A percentile compares a stretch with the other conserved stretches of the same genome.
Evolutionary conservation across 805 yeast species (phyloP).

Genomic region (Teunomyces panamensis): DNA sequence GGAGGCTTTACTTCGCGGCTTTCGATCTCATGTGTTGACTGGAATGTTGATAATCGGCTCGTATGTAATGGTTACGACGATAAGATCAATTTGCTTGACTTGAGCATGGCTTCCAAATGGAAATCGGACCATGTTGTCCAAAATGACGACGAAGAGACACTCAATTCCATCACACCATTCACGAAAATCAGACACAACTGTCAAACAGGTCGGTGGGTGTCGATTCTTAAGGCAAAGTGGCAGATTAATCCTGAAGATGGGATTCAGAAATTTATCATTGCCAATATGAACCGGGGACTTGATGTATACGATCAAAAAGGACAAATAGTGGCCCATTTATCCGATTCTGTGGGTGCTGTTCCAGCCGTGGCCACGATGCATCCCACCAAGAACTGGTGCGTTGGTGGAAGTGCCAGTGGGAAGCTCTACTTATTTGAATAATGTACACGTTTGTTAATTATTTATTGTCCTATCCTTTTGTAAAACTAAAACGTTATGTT

Average conservation of each 20-base stretch:
- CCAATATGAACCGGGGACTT: conserved; percentile 84
- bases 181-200: conserved; percentile 81
- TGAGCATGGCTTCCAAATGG: conserved; percentile 36
- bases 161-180: conserved; percentile 53
- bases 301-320: conserved; percentile 83
- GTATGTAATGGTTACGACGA: conserved; percentile 96
- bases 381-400: conserved; percentile 83
- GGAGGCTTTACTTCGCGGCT: conserved; percentile 72
- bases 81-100: conserved; percentile 63
- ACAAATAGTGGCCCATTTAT: conserved; percentile 70
- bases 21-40: conserved; percentile 81
- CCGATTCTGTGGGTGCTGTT: conserved; percentile 73
- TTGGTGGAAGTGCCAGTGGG: conserved; percentile 94
- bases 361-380: conserved; percentile 89
- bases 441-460: conserved; percentile 6
- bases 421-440: conserved; percentile 64
- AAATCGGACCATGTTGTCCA: conserved; percentile 13
- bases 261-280: conserved; percentile 82
- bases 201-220: conserved; percentile 96
- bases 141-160: conserved; percentile 16
- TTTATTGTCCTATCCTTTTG: neutral
- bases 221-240: conserved; percentile 87
- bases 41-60: conserved; percentile 64
- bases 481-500: conserved; percentile 6
- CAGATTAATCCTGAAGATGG: conserved; percentile 70